Evolutionary conservation across 805 yeast species (phyloP).

Genomic region (Lachancea dasiensis): DNA sequence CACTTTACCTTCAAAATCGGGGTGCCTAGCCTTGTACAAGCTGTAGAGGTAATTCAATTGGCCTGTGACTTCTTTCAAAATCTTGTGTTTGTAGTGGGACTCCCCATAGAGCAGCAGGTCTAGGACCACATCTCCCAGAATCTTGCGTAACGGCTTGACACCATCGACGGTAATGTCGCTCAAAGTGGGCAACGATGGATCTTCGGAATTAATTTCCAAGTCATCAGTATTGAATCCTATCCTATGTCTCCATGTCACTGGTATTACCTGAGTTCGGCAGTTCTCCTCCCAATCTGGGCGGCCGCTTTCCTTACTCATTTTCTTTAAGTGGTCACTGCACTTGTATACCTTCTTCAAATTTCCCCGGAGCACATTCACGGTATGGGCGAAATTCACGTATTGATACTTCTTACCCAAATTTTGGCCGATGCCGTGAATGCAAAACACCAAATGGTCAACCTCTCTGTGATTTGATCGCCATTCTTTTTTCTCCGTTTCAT

Average conservation of each 20-base stretch:
- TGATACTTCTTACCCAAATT: constrained; percentile 71
- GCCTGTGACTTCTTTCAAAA: constrained; percentile 52
- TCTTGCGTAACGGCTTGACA: constrained; percentile 64
- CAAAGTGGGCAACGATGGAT: constrained; percentile 50
- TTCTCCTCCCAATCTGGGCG: constrained; percentile 40
- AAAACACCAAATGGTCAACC: constrained; percentile 60
- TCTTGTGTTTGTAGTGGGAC: constrained; percentile 55
- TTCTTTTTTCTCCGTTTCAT: constrained; percentile 40
- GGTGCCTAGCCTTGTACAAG: constrained; percentile 55
- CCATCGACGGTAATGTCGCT: constrained; percentile 73
- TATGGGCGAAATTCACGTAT: constrained; percentile 81
- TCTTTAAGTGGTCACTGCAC: constrained; percentile 37
- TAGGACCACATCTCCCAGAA: constrained; percentile 80
- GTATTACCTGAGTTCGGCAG: constrained; percentile 74
- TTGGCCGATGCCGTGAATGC: constrained; percentile 95
- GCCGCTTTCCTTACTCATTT: constrained; percentile 39
- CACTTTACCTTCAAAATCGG: constrained; percentile 71
- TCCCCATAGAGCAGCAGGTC: constrained; percentile 81
- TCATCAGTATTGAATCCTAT: constrained; percentile 51
- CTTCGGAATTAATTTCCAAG: constrained; percentile 38
- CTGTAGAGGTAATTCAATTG: constrained; percentile 61
- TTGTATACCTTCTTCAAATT: constrained; percentile 48
- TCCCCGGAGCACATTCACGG: constrained; percentile 58
- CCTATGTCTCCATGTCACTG: constrained; percentile 86
- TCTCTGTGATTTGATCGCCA: constrained; percentile 36